Conservation (phyloP, 2,329 filamentous ascomycete species). For the Dactylellina drechsleri region DNA sequence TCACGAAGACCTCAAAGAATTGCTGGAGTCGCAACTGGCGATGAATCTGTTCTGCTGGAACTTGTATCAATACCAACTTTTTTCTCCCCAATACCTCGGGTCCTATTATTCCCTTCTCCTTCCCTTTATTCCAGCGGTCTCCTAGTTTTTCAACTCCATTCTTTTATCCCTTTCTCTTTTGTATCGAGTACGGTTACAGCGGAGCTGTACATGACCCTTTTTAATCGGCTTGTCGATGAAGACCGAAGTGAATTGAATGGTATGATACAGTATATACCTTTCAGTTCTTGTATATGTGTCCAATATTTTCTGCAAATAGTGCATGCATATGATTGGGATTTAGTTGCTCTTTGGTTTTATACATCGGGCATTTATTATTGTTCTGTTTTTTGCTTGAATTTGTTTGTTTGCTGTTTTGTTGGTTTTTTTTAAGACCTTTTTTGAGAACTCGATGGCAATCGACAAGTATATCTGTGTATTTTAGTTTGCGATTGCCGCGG, state of each 20-base stretch:
- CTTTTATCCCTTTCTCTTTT: constrained; percentile 1
- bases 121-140: background rate
- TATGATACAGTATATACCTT: constrained; percentile 8
- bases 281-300: background rate
- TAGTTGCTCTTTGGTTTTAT: background rate
- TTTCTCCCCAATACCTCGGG: background rate
- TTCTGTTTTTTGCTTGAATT: background rate
- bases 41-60: background rate
- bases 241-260: background rate
- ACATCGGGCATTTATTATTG: background rate
- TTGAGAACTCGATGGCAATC: constrained; percentile 5
- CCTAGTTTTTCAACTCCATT: background rate
- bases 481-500: constrained; percentile 8
- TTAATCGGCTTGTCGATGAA: no score
- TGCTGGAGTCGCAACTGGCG: background rate
- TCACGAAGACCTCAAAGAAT: background rate
- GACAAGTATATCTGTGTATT: constrained; percentile 11
- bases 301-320: background rate
- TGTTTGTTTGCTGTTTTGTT: background rate
- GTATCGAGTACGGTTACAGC: background rate
- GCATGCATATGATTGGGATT: background rate
- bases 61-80: background rate
- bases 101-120: background rate
- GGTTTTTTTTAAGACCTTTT: constrained; percentile 3
- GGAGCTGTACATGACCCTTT: background rate